Conservation (phyloP, 495 filamentous ascomycete species). For the Lasiosphaeria hispida region DNA sequence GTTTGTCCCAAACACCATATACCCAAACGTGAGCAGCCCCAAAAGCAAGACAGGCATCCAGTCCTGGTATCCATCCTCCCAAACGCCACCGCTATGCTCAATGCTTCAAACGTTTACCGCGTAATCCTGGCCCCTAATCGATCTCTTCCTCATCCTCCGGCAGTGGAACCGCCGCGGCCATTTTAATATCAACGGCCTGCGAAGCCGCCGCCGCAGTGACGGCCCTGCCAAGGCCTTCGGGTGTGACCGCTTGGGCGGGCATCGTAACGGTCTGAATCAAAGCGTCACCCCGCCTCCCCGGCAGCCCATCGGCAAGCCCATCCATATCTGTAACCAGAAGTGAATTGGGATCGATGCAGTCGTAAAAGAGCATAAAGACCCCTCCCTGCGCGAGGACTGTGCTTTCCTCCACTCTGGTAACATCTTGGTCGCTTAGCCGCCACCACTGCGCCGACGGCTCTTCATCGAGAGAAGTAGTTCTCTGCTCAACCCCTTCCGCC, state of each 20-base stretch:
- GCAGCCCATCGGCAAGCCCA: not conserved
- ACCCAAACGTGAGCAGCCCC: not conserved
- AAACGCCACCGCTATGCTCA: slow-evolving; percentile 23
- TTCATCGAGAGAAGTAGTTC: not conserved
- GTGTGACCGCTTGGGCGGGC: not conserved
- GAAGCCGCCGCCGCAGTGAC: not conserved
- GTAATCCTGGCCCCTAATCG: not conserved
- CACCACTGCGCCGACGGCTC: slow-evolving; percentile 63
- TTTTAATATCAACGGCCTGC: not conserved
- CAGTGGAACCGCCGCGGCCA: not conserved
- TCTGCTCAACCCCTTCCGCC: slow-evolving; percentile 1
- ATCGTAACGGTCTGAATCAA: not conserved
- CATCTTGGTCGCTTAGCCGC: slow-evolving; percentile 81
- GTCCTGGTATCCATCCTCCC: slow-evolving; percentile 4
- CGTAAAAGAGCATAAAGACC: slow-evolving; percentile 97
- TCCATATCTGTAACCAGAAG: slow-evolving; percentile 23
- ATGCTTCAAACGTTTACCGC: not conserved
- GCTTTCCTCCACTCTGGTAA: slow-evolving; percentile 68
- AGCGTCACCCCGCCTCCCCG: not conserved
- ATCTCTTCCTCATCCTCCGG: slow-evolving; percentile 1
- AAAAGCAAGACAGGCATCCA: not conserved
- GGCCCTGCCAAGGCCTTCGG: not conserved
- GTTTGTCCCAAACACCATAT: not conserved
- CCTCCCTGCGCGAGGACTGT: slow-evolving; percentile 74
- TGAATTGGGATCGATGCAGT: slow-evolving; percentile 52